Evolutionary conservation across 1,284 basidiomycete species (phyloP).

Genomic region (Ceratorhiza oryzae-sativae): DNA sequence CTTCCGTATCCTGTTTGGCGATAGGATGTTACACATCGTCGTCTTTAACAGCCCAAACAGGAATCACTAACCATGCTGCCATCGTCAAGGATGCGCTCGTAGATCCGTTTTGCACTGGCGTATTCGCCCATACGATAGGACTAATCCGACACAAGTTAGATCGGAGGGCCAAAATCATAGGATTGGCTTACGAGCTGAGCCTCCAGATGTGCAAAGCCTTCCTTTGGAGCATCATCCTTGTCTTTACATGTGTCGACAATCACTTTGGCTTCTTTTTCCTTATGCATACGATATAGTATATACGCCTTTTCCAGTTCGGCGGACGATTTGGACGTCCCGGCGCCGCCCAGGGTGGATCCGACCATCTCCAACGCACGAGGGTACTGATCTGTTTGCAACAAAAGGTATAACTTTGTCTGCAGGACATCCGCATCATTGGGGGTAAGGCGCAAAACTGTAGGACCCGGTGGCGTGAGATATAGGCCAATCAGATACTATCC

Average conservation of each 20-base stretch:
- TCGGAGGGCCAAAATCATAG: not conserved
- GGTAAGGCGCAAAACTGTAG: constrained; percentile 70
- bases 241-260: constrained; percentile 62
- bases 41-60: not conserved
- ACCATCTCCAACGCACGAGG: constrained; percentile 53
- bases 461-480: constrained; percentile 1
- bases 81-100: constrained; percentile 78
- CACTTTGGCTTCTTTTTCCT: constrained; percentile 68
- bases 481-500: not conserved
- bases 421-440: constrained; percentile 73
- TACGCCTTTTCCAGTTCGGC: constrained; percentile 77
- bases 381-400: constrained; percentile 81
- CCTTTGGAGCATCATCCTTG: constrained; percentile 56
- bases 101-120: constrained; percentile 72
- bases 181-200: constrained; percentile 74
- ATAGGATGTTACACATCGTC: not conserved
- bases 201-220: constrained; percentile 78
- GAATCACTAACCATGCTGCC: constrained; percentile 64
- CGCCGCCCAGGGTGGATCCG: constrained; percentile 19
- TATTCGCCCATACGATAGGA: constrained; percentile 78
- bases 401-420: constrained; percentile 81
- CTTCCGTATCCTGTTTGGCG: constrained; percentile 71
- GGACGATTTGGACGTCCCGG: constrained; percentile 2
- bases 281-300: constrained; percentile 79
- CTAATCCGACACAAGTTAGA: constrained; percentile 13